Conservation (phyloP, 345 rosid genomes). For the Pugionium cornutum region DNA sequence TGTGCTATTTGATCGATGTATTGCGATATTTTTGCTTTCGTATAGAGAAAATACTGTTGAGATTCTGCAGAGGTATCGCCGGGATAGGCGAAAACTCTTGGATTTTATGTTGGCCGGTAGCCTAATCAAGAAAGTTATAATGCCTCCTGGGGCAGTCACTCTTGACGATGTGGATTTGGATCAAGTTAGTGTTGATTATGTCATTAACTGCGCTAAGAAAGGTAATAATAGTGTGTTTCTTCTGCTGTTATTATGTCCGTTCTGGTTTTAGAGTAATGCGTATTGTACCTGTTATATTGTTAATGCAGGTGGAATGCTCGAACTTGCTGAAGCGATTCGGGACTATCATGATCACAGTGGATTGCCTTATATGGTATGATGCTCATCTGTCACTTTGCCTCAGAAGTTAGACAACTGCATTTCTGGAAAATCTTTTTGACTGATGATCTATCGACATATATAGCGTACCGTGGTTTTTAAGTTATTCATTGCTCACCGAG, state of each 20-base stretch:
- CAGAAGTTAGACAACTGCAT: not conserved
- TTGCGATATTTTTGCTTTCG: not conserved
- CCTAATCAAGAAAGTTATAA: constrained; percentile 84
- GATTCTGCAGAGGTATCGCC: constrained; percentile 81
- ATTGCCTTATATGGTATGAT: constrained; percentile 76
- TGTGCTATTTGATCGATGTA: not conserved
- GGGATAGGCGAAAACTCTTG: constrained; percentile 80
- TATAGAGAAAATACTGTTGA: constrained; percentile 73
- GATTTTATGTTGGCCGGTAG: constrained; percentile 84
- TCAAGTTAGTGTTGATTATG: constrained; percentile 97
- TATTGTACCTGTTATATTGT: constrained; percentile 5
- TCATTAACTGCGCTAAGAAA: constrained; percentile 81
- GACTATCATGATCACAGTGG: constrained; percentile 84
- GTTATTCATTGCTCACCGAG: not conserved
- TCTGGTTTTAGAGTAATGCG: not conserved
- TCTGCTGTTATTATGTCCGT: constrained; percentile 17
- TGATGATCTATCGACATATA: not conserved
- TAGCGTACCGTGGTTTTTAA: not conserved
- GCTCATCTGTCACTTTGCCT: constrained; percentile 1
- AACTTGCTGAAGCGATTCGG: constrained; percentile 92
- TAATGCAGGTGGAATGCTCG: constrained; percentile 72
- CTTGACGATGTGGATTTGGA: constrained; percentile 97
- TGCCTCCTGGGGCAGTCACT: constrained; percentile 98
- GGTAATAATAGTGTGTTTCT: constrained; percentile 44
- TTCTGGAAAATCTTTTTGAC: not conserved